A percentile compares a stretch with the other conserved stretches of the same genome.
These are phyloP conservation scores for Trichaptum fuscoviolaceum DNA, from an alignment of 768 basidiomycete genomes.

Conservation along the genomic window DNA sequence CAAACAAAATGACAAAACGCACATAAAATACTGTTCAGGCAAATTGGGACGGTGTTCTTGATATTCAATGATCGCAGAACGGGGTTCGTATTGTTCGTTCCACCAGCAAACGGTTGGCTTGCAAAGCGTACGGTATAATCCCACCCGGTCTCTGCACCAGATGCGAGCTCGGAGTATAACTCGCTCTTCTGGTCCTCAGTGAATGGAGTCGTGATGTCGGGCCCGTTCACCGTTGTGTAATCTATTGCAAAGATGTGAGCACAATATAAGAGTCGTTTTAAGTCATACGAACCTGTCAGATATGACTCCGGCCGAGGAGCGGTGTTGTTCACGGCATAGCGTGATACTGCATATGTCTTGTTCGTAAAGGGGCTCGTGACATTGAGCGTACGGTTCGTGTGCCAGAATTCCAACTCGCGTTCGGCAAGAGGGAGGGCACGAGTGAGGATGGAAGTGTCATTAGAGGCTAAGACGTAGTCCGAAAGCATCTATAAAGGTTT, in stretches of 20 bases:
- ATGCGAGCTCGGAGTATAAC: slow-evolving; percentile 85
- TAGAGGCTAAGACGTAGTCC: slow-evolving; percentile 70
- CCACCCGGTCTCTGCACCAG: slow-evolving; percentile 77
- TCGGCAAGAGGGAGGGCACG: slow-evolving; percentile 85
- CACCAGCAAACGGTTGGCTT: slow-evolving; percentile 34
- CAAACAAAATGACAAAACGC: slow-evolving; percentile 26
- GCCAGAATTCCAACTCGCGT: slow-evolving; percentile 85
- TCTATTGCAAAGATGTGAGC: slow-evolving; percentile 41
- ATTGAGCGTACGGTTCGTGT: slow-evolving; percentile 58
- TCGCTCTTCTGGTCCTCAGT: slow-evolving; percentile 54
- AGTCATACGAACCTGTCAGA: slow-evolving; percentile 41
- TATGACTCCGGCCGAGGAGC: slow-evolving; percentile 90
- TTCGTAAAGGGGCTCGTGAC: slow-evolving; percentile 70
- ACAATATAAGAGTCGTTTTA: slow-evolving; percentile 7
- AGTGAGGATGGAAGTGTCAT: slow-evolving; percentile 67
- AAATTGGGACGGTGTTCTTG: slow-evolving; percentile 61
- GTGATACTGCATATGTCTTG: slow-evolving; percentile 58
- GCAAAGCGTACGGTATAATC: slow-evolving; percentile 39
- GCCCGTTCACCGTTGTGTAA: slow-evolving; percentile 72
- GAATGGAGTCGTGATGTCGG: slow-evolving; percentile 45
- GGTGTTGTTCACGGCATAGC: slow-evolving; percentile 72
- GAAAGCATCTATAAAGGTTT: slow-evolving; percentile 65
- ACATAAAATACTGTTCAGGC: slow-evolving; percentile 85
- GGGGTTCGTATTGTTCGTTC: slow-evolving; percentile 38
- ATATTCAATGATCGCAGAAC: slow-evolving; percentile 70